These are phyloP conservation scores for Firmiana major DNA, from an alignment of 345 rosid genomes.

Conservation along the genomic window DNA sequence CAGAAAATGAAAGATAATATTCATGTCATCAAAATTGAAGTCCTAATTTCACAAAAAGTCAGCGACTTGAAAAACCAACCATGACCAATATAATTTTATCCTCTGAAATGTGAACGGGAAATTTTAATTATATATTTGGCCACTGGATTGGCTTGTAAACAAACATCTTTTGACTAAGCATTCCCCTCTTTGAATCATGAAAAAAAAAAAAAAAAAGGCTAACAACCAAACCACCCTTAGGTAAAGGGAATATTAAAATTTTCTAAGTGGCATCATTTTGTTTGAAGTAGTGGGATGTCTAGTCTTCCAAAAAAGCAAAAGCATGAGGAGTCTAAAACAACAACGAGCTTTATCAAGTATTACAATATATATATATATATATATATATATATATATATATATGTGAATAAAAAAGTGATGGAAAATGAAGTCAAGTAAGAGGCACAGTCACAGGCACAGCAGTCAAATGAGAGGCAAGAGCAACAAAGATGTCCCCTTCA, in stretches of 20 bases:
- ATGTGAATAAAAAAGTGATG: background rate
- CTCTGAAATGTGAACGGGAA: background rate
- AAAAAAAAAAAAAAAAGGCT: background rate
- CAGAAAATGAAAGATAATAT: background rate
- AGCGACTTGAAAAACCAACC: slow-evolving; percentile 9
- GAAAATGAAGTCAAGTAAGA: background rate
- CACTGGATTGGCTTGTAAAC: slow-evolving; percentile 10
- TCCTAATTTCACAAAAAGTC: slow-evolving; percentile 13
- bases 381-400: background rate
- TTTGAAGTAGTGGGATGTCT: slow-evolving; percentile 11
- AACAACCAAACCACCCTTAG: background rate
- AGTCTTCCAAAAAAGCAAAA: slow-evolving; percentile 6
- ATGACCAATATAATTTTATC: background rate
- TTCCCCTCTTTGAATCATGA: background rate
- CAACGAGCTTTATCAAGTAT: background rate
- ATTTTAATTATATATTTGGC: slow-evolving; percentile 13
- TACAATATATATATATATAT: background rate
- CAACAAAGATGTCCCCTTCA: slow-evolving; percentile 9
- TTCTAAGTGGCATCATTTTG: slow-evolving; percentile 11
- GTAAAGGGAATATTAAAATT: background rate
- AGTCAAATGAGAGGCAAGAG: background rate
- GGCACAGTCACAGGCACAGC: background rate
- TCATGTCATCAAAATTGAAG: background rate
- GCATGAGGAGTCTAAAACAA: slow-evolving; percentile 13
- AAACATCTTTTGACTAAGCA: slow-evolving; percentile 26